Evolutionary conservation across 352 stramenopile species (phyloP).

Genomic region (Pythium rhizo-oryzae): DNA sequence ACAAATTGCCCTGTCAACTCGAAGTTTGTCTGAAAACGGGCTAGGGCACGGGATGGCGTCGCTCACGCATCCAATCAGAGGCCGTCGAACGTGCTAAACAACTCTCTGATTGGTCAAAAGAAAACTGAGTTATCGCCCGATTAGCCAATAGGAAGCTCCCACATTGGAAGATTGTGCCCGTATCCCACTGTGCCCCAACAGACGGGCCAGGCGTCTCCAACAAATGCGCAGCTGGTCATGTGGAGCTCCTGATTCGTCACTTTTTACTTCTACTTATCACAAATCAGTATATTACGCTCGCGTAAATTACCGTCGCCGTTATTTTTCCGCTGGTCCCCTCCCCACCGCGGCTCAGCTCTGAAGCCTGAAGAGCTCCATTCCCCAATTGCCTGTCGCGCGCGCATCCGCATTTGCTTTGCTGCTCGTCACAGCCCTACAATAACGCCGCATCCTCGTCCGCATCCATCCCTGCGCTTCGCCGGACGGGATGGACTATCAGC

Average conservation of each 20-base stretch:
- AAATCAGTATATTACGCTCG: slow-evolving; percentile 5
- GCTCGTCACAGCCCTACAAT: slow-evolving; percentile 9
- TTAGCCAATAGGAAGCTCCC: background rate
- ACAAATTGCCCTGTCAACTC: background rate
- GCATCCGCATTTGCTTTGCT: background rate
- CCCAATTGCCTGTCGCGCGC: slow-evolving; percentile 11
- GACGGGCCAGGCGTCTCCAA: background rate
- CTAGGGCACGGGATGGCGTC: background rate
- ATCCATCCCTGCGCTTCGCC: background rate
- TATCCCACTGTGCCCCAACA: background rate
- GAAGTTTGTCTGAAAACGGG: slow-evolving; percentile 5
- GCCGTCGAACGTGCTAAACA: background rate
- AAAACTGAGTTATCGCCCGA: background rate
- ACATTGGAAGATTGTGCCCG: background rate
- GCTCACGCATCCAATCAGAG: background rate
- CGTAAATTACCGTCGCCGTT: slow-evolving; percentile 3
- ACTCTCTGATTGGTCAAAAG: background rate
- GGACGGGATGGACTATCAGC: background rate
- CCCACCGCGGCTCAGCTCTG: background rate
- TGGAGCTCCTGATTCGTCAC: slow-evolving; percentile 2
- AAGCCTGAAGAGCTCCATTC: slow-evolving; percentile 4
- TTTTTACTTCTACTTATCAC: background rate
- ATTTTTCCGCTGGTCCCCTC: background rate
- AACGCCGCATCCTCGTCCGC: too few species aligned
- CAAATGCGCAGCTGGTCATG: background rate